phyloP scores from a whole-genome alignment of 345 rosid species.

The Salix purpurea region DNA sequence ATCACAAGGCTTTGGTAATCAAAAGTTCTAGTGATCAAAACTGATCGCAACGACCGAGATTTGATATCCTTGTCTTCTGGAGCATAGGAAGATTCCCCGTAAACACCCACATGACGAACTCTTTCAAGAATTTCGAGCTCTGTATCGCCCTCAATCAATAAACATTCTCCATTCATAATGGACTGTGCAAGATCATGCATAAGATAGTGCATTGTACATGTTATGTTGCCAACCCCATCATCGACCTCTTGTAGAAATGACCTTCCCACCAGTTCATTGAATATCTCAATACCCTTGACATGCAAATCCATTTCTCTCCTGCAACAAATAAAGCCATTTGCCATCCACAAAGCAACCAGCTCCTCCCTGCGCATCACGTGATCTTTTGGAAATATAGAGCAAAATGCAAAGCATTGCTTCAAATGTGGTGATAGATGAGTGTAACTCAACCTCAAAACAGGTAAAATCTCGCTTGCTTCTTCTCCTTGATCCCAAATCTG shows the following conservation, averaged over 20 bases:
- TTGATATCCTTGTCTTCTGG: neutral
- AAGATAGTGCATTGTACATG: constrained; percentile 26
- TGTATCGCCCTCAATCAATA: neutral
- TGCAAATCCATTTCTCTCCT: neutral
- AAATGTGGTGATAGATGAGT: neutral
- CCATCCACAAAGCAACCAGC: constrained; percentile 25
- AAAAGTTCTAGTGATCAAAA: no score
- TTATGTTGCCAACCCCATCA: neutral
- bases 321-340: constrained; percentile 16
- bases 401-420: constrained; percentile 7
- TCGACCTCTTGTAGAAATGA: constrained; percentile 10
- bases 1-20: no score
- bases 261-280: constrained; percentile 10
- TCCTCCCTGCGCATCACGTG: neutral
- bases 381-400: constrained; percentile 7
- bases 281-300: constrained; percentile 12
- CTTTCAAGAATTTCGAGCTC: neutral
- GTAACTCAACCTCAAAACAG: constrained; percentile 1
- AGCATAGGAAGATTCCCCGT: neutral
- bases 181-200: constrained; percentile 19
- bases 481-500: constrained; percentile 8
- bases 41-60: neutral
- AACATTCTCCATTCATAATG: constrained; percentile 3
- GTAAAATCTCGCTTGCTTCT: neutral
- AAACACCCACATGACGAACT: neutral